Evolutionary conservation across 2,329 filamentous ascomycete species (phyloP).

Genomic region (Aspergillus arachidicola): DNA sequence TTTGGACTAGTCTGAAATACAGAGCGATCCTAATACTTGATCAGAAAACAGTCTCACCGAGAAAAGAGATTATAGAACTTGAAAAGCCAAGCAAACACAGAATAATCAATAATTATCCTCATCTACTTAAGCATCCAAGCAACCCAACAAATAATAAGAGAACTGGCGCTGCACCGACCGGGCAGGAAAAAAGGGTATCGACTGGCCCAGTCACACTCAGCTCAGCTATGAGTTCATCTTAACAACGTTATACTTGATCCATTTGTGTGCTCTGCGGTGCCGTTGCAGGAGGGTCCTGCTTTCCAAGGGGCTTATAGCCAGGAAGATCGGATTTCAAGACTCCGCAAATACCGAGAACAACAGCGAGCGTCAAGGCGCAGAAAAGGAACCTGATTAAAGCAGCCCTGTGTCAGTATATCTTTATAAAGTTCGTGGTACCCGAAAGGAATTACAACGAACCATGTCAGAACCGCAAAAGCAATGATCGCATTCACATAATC

Average conservation of each 20-base stretch:
- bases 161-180: too few relatives aligned
- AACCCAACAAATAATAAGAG: too few relatives aligned
- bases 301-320: neutral
- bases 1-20: neutral
- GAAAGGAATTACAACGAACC: neutral
- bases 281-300: neutral
- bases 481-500: neutral
- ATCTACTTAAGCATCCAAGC: neutral
- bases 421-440: too few relatives aligned
- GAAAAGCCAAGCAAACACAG: too few relatives aligned
- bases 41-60: too few relatives aligned
- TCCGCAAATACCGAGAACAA: neutral
- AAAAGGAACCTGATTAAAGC: neutral
- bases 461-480: neutral
- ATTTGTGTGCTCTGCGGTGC: neutral
- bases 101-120: neutral
- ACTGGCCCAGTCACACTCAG: neutral
- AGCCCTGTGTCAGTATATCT: too few relatives aligned
- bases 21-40: neutral
- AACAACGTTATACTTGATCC: neutral
- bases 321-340: neutral
- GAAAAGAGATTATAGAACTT: too few relatives aligned
- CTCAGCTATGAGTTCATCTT: fast-evolving
- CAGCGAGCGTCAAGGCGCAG: neutral
- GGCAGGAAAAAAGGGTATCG: neutral